Evolutionary conservation across 306 rosid genomes (phyloP).

Genomic region (Hylodesmum podocarpum): DNA sequence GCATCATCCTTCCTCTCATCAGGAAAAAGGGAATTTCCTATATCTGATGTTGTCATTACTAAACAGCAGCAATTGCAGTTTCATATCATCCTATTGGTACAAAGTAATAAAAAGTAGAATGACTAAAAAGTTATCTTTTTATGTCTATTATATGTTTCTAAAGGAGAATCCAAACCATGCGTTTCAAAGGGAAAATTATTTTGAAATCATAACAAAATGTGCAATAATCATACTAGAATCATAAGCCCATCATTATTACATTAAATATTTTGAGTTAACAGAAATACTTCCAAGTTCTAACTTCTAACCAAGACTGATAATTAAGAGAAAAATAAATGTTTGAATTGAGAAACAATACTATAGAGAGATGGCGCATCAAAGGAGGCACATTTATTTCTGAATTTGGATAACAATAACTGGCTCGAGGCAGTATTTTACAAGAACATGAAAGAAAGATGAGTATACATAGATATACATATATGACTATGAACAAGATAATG

Average conservation of each 20-base stretch:
- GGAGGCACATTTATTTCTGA: background rate
- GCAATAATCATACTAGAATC: background rate
- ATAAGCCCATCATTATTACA: background rate
- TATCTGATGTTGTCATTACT: background rate
- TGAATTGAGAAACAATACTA: too few relatives aligned
- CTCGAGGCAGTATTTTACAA: background rate
- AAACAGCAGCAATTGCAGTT: too few relatives aligned
- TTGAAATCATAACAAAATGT: background rate
- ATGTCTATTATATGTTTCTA: background rate
- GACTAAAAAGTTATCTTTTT: background rate
- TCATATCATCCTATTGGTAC: background rate
- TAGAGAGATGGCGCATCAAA: too few relatives aligned
- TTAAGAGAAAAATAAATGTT: background rate
- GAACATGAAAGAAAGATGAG: background rate
- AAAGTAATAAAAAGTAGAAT: background rate
- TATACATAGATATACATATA: background rate
- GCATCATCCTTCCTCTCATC: background rate
- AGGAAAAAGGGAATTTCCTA: background rate
- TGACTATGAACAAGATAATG: background rate
- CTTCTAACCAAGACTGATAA: background rate
- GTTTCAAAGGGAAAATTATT: background rate
- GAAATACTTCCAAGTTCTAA: too few relatives aligned
- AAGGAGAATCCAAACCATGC: background rate
- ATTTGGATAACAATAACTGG: background rate
- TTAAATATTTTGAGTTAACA: background rate